Evolutionary conservation across 805 yeast species (phyloP), one percentile per base, ranked within the genome.

Genomic region (Kurtzmaniella fragi): DNA sequence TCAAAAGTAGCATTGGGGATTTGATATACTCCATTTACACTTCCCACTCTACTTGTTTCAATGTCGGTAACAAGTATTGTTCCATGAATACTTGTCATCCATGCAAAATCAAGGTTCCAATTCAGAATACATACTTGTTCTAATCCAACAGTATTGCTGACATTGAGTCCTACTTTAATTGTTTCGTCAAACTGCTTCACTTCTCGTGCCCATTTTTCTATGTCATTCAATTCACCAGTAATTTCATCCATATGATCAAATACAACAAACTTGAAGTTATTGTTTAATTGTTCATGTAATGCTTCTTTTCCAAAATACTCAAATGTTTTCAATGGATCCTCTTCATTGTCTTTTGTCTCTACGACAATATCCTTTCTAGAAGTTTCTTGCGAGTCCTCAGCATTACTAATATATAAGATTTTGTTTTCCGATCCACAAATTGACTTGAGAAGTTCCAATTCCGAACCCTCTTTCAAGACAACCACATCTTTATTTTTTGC

Each of bases 21-120:
- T 20, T 20, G 25, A 8, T 5, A 20, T 20, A 20, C 8, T 8
- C 25, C 25, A 8, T 20, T 20, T 20, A 5, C 25, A 20, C 8
- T 20, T 5, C 8, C 8, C 5, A 20, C 5, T 8, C 5, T 5
- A 20, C 8, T 8, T 8, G 8, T 20, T 5, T 20, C 25, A 20
- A 20, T 20, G 8, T 20, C 8, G 5, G 25, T 5, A 8, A 8
- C 25, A 5, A 20, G 25, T 5, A 20, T 8, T 20, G 25, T 20
- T 20, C 25, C 25, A 20, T 20, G 25, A 5, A 20, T 20, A 20
- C 8, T 20, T 20, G 5, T 20, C 17, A 44, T 29, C 32, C 35
- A 41, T 3, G 39, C 42, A 31, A 37, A 41, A 33, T 49, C 54
- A 8, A 48, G 28, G 9, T 31, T 39, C 54, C 50, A 49, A 6